Evolutionary conservation across 2,329 filamentous ascomycete species (phyloP), one percentile per base, ranked within the genome.

Genomic region (Fusarium citri): DNA sequence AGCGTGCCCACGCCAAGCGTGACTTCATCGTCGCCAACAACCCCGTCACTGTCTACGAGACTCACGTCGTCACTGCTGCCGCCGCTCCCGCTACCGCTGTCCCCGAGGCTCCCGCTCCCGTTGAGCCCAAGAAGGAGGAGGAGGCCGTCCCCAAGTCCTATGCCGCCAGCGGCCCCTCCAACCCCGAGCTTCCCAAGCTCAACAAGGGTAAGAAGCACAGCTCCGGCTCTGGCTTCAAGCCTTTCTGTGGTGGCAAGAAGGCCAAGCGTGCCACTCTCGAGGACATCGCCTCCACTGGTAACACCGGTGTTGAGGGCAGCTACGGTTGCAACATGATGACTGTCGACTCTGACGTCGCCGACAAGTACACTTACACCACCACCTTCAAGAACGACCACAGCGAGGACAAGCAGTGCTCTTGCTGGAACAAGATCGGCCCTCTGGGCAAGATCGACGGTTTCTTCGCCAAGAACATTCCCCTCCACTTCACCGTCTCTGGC

Each of bases 261-360:
- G 62, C 59, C 64, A 85, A 87, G 82, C 82, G 85, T 69, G 80
- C 86, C 70, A 84, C 84, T 59, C 18, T 72, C 41, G 79, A 78
- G 59, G 74, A 87, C 68, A 85, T 87, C 68, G 77, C 78, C 58
- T 83, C 84, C 77, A 73, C 69, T 6, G 85, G 85, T 71, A 87
- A 87, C 80, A 76, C 76, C 16, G 85, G 85, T 60, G 73, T 74
- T 51, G 3, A 62, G 11, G 72, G 66, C 57, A n/a, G 78, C 63
- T 87, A 81, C 76, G 85, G 84, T 74, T 86, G 84, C 83, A 87
- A 87, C 83, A 77, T 86, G 51, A 83, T 84, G 82, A 66, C 80
- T 31, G 75, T 87, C 62, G 72, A 78, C 68, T 72, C 70, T 60
- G 65, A 68, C 49, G 74, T 81, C 50, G 77, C 77, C 64, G 50